Percentiles rank a stretch among this genome's conserved stretches.
Conservation (phyloP, 306 rosid genomes). For the Prunus armeniaca region DNA sequence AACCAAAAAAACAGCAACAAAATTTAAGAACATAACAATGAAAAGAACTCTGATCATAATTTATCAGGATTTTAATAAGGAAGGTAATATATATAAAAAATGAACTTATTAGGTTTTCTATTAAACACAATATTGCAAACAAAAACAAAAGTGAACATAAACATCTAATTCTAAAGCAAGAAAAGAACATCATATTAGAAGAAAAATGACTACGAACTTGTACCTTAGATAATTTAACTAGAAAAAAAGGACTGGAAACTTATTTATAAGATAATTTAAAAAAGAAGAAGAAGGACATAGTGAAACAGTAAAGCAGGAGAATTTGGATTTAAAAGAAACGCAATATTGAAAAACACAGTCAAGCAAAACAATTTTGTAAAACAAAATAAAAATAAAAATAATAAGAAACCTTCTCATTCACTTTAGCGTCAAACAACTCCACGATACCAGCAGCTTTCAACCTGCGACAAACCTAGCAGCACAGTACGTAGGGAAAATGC, state of each 20-base stretch:
- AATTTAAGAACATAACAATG: not conserved
- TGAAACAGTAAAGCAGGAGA: not conserved
- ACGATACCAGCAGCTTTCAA: constrained; percentile 57
- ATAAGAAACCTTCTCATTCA: constrained; percentile 64
- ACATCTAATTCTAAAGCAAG: not conserved
- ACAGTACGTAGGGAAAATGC: constrained; percentile 16
- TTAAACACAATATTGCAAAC: not conserved
- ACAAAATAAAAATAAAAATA: constrained; percentile 1
- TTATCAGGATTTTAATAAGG: not conserved
- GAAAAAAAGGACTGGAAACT: not conserved
- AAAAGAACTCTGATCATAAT: not conserved
- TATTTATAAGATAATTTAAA: not conserved
- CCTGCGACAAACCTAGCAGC: constrained; percentile 51
- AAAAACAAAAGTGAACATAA: not conserved
- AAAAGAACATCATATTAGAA: not conserved
- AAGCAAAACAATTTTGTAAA: not conserved
- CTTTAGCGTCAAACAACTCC: constrained; percentile 80
- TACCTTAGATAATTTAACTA: not conserved
- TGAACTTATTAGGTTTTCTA: not conserved
- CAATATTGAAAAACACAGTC: not conserved
- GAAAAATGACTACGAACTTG: not conserved
- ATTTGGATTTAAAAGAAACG: not conserved
- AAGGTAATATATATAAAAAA: no score
- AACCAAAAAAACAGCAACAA: not conserved
- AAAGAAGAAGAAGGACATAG: not conserved